These are phyloP conservation scores for Bacterosira constricta DNA, from an alignment of 108 stramenopile species.

Conservation along the genomic window DNA sequence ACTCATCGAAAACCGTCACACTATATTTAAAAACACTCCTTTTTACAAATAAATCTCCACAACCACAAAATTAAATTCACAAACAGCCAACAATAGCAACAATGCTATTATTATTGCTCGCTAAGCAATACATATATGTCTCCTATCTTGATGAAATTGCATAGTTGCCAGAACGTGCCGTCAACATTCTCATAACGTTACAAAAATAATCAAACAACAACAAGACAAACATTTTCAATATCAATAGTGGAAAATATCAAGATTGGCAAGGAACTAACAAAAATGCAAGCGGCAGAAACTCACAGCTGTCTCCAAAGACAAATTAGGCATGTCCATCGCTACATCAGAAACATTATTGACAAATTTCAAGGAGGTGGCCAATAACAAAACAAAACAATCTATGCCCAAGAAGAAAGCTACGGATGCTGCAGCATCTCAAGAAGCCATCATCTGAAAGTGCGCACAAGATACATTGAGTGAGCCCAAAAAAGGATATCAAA, in stretches of 20 bases:
- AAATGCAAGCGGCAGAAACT: constrained; percentile 65
- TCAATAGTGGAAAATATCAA: constrained; percentile 51
- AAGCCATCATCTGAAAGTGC: constrained; percentile 44
- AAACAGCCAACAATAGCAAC: no score
- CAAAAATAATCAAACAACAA: constrained; percentile 9
- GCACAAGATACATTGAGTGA: constrained; percentile 53
- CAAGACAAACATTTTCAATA: constrained; percentile 13
- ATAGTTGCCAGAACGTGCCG: constrained; percentile 2
- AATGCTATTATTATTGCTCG: no score
- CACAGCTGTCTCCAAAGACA: constrained; percentile 17
- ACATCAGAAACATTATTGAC: constrained; percentile 32
- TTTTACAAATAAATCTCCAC: no score
- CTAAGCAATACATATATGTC: no score
- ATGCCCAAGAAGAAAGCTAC: background rate
- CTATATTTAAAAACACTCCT: no score
- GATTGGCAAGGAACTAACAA: constrained; percentile 55
- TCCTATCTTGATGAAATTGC: no score
- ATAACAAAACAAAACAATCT: constrained; percentile 10
- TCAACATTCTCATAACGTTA: constrained; percentile 27
- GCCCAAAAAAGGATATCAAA: constrained; percentile 79
- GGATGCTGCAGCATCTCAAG: background rate
- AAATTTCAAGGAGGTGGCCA: constrained; percentile 51
- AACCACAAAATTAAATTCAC: no score
- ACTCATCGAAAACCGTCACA: no score
- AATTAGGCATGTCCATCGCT: constrained; percentile 42